Evolutionary conservation across 1,284 basidiomycete species (phyloP), one percentile per base, ranked within the genome.

Genomic region (Ganoderma sinense): DNA sequence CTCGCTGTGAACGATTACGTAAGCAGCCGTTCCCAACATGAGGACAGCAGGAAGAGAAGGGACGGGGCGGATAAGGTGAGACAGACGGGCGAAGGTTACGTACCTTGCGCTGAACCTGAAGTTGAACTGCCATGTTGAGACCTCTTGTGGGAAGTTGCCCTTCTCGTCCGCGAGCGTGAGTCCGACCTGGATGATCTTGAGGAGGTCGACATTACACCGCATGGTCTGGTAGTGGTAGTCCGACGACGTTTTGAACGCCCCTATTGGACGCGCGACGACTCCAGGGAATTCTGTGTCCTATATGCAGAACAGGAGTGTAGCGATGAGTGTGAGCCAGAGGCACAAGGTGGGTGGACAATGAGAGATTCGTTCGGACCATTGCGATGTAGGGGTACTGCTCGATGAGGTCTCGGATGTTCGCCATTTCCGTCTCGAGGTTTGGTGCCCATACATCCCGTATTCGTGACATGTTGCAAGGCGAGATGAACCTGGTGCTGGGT

Each of bases 191-290:
- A 99, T 98, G 82, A 99, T 96, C 84, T 96, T 97, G 77, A 99
- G 88, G 67, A 99, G 86, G 87, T 99, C 97, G 78, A 99, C 98
- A 81, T 99, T 99, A 84, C 95, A 97, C 73, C 97, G 91, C 92
- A 99, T 97, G 5, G 98, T 99, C 82, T 99, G 97, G 82, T 98
- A 99, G 83, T 99, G 97, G 79, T 99, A 99, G 83, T 99, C 97
- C 20, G 96, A 96, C 14, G 96, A 96, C 0, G 97, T 97, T 81
- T 96, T 97, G 87, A 98, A 99, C 48, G 91, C 88, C 16, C 97
- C 97, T 79, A 99, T 98, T 16, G 98, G 97, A 23, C 98, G 89
- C 11, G 97, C 98, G 55, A 99, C 97, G 62, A 99, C 97, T 11
- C 98, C 98, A 36, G 97, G 97, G 80, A 99, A 99, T 82, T 99